These are phyloP conservation scores for Arabidopsis hybrid DNA, from an alignment of 441 rosid species.

Conservation along the genomic window DNA sequence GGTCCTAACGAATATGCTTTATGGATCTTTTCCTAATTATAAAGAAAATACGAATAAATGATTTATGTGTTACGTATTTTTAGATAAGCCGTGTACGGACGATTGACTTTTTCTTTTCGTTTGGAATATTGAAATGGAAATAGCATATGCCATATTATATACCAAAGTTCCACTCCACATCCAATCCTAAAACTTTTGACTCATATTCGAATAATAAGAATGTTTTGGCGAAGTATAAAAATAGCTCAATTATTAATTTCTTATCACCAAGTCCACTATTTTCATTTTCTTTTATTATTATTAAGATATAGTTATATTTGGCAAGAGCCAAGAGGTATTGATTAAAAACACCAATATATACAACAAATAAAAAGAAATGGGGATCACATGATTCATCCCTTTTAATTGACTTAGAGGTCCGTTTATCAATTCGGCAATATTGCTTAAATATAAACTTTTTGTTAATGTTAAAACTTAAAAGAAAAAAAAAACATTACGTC, in stretches of 20 bases:
- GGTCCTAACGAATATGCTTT: conserved; percentile 38
- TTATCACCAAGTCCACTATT: background rate
- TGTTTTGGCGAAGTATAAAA: too few species aligned
- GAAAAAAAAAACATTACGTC: too few species aligned
- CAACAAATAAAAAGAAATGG: background rate
- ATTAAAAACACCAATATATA: background rate
- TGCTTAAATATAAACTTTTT: background rate
- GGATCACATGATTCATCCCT: background rate
- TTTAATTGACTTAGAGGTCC: background rate
- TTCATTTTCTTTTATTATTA: background rate
- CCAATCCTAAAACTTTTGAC: background rate
- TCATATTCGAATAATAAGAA: background rate
- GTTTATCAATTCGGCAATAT: background rate
- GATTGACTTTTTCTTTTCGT: background rate
- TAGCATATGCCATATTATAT: conserved; percentile 35
- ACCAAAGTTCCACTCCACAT: conserved; percentile 16
- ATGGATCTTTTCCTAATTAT: conserved; percentile 22
- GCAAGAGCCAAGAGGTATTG: background rate
- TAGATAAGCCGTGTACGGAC: conserved; percentile 33
- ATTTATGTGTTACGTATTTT: conserved; percentile 23
- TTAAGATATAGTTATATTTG: background rate
- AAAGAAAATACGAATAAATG: background rate
- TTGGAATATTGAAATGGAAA: background rate
- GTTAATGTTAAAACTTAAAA: too few species aligned
- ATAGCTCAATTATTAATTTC: too few species aligned